Percentiles rank a stretch among this genome's conserved stretches.
Evolutionary conservation across 768 basidiomycete genomes (phyloP).

Genomic region (Sporobolomyces pararoseus): DNA sequence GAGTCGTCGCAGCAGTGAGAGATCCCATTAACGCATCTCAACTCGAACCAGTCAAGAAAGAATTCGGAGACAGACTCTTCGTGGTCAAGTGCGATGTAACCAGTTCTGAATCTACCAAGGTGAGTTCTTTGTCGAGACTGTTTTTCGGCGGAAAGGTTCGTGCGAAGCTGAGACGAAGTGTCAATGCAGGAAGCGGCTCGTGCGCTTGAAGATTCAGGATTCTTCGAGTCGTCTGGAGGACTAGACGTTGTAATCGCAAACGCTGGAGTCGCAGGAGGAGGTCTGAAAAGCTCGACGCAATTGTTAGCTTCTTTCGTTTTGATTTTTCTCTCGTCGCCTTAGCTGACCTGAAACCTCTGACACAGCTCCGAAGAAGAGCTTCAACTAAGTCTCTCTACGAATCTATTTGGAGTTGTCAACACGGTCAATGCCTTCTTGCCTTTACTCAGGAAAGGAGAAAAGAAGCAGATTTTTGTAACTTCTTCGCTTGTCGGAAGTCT

Average conservation of each 20-base stretch:
- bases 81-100: constrained; percentile 52
- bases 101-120: constrained; percentile 47
- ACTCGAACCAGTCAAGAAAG: constrained; percentile 31
- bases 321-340: background rate
- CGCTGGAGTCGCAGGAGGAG: constrained; percentile 25
- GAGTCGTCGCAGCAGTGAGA: constrained; percentile 48
- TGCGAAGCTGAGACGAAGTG: no score
- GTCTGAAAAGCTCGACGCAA: background rate
- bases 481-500: background rate
- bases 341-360: background rate
- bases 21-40: constrained; percentile 40
- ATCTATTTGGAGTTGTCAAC: constrained; percentile 51
- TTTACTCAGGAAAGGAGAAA: constrained; percentile 44
- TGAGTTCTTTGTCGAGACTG: constrained; percentile 29
- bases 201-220: constrained; percentile 25
- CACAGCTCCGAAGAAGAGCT: constrained; percentile 14
- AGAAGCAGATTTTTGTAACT: constrained; percentile 34
- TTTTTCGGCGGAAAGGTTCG: no score
- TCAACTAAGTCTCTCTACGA: constrained; percentile 44
- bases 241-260: constrained; percentile 36
- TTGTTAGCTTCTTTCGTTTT: background rate
- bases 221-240: constrained; percentile 15
- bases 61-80: constrained; percentile 47
- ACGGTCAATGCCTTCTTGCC: constrained; percentile 53
- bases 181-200: constrained; percentile 29